Percentiles rank a stretch among this genome's conserved stretches.
Conservation (phyloP, 2,329 filamentous ascomycete genomes). For the Cladosporium sphaerospermum region DNA sequence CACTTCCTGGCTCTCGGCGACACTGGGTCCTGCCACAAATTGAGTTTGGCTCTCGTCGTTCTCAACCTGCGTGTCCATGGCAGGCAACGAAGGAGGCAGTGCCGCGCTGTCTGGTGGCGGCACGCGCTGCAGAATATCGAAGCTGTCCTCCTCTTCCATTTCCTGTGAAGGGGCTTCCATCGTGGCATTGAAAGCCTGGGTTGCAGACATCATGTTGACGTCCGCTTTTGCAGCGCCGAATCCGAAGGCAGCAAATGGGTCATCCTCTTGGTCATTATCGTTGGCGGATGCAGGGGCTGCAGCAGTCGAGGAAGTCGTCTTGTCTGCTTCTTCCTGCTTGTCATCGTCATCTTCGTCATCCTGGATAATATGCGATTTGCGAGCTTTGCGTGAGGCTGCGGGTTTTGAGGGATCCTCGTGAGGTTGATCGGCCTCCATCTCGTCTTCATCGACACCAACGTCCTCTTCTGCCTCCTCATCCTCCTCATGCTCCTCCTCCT, state of each 20-base stretch:
- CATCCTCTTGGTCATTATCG: slow-evolving; percentile 17
- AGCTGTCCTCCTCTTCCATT: slow-evolving; percentile 37
- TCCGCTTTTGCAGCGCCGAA: slow-evolving; percentile 19
- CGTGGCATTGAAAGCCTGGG: slow-evolving; percentile 31
- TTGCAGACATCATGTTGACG: slow-evolving; percentile 25
- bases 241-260: slow-evolving; percentile 30
- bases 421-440: slow-evolving; percentile 14
- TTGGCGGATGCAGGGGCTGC: not conserved
- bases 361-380: slow-evolving; percentile 27
- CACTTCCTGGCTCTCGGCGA: slow-evolving; percentile 29
- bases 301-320: not conserved
- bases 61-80: slow-evolving; percentile 30
- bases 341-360: slow-evolving; percentile 32
- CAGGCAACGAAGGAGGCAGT: slow-evolving; percentile 19
- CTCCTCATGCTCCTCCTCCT: slow-evolving; percentile 24
- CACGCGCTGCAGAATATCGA: slow-evolving; percentile 29
- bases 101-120: slow-evolving; percentile 27
- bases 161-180: slow-evolving; percentile 31
- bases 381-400: slow-evolving; percentile 18
- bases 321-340: not conserved
- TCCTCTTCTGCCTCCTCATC: slow-evolving; percentile 17
- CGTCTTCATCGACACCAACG: slow-evolving; percentile 28
- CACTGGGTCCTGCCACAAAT: not conserved
- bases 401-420: slow-evolving; percentile 11
- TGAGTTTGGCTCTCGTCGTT: slow-evolving; percentile 8